Evolutionary conservation across 2,329 filamentous ascomycete genomes (phyloP).

Genomic region (Claviceps quebecensis): DNA sequence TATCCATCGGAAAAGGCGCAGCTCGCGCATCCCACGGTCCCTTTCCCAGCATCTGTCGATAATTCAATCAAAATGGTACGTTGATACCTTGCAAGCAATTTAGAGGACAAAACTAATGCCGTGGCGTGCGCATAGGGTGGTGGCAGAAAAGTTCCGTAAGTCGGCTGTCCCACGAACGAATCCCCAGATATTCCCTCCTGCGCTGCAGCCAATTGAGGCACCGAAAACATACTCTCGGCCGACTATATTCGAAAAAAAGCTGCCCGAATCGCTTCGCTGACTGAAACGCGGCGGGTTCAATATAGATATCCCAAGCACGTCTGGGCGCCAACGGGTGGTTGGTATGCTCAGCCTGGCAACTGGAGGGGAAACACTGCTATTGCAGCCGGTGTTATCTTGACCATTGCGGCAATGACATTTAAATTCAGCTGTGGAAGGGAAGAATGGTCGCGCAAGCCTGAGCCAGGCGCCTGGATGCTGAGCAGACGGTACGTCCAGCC

Average conservation of each 20-base stretch:
- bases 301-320: slow-evolving; percentile 91
- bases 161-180: slow-evolving; percentile 6
- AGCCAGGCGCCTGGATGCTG: slow-evolving; percentile 64
- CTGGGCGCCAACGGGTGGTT: slow-evolving; percentile 96
- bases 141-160: slow-evolving; percentile 53
- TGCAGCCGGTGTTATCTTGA: slow-evolving; percentile 52
- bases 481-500: slow-evolving; percentile 58
- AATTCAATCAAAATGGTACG: slow-evolving; percentile 42
- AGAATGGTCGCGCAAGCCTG: slow-evolving; percentile 59
- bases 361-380: slow-evolving; percentile 87
- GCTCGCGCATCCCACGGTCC: slow-evolving; percentile 14
- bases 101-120: not conserved
- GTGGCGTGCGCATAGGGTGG: slow-evolving; percentile 45
- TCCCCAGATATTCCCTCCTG: not conserved
- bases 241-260: slow-evolving; percentile 2
- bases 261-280: not conserved
- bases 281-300: not conserved
- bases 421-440: slow-evolving; percentile 63
- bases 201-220: slow-evolving; percentile 4
- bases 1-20: slow-evolving; percentile 12
- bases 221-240: slow-evolving; percentile 3
- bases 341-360: slow-evolving; percentile 90
- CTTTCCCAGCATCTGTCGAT: slow-evolving; percentile 18
- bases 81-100: not conserved
- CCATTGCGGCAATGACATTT: slow-evolving; percentile 55